Percentiles rank a stretch among this genome's conserved stretches.
phyloP scores from a whole-genome alignment of 2,329 filamentous ascomycete genomes.

The Colletotrichum tropicale region DNA sequence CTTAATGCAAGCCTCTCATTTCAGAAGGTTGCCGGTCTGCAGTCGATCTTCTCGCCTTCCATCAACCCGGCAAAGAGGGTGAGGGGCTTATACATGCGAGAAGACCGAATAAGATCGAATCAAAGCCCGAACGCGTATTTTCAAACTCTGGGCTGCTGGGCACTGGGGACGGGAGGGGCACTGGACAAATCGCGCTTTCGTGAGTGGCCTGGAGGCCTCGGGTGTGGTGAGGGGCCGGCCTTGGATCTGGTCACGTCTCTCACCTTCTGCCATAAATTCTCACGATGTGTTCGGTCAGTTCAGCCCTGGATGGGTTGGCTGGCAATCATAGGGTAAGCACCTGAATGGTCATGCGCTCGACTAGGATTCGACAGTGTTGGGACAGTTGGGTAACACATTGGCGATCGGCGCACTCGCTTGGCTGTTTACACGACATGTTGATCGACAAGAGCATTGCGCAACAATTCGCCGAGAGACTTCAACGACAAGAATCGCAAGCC shows the following conservation, averaged over 20 bases:
- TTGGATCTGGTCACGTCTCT: background rate
- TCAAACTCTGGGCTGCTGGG: constrained; percentile 1
- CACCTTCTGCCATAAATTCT: background rate
- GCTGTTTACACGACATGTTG: background rate
- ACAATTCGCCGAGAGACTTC: background rate
- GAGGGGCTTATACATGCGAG: background rate
- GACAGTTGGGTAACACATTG: background rate
- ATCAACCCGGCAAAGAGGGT: background rate
- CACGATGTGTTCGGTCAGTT: background rate
- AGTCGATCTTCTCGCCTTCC: background rate
- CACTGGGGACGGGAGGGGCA: background rate
- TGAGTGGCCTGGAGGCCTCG: background rate
- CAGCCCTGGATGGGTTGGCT: background rate
- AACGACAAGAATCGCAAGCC: background rate
- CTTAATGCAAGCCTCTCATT: constrained; percentile 1
- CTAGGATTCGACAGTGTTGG: background rate
- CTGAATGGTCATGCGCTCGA: background rate
- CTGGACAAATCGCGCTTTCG: background rate
- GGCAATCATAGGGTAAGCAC: background rate
- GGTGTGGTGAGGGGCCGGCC: background rate
- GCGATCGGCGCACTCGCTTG: background rate
- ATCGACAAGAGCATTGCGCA: background rate
- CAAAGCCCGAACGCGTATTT: background rate
- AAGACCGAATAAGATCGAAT: background rate
- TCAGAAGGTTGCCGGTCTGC: background rate